These are phyloP conservation scores for Hypoxylon sp. DNA, from an alignment of 2,329 filamentous ascomycete genomes.

Conservation along the genomic window DNA sequence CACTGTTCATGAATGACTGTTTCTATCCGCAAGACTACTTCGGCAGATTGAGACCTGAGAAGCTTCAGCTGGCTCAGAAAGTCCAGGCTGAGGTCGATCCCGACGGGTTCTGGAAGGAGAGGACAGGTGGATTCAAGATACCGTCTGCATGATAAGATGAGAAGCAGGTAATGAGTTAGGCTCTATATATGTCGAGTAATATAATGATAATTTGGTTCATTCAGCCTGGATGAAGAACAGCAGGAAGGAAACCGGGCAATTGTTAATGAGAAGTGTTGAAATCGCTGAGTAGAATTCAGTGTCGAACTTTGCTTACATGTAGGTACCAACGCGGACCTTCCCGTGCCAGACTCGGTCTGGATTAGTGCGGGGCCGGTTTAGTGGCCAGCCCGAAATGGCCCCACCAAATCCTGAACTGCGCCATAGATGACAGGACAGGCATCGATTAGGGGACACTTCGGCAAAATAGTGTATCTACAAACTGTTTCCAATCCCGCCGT, in stretches of 20 bases:
- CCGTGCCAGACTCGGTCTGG: conserved; percentile 11
- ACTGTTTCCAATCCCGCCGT: background rate
- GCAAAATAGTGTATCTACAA: conserved; percentile 20
- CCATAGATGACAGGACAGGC: background rate
- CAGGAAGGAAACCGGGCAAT: background rate
- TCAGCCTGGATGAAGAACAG: background rate
- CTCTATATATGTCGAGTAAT: background rate
- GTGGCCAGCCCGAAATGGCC: background rate
- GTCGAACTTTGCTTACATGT: too few relatives aligned
- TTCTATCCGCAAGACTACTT: conserved; percentile 59
- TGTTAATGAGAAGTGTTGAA: background rate
- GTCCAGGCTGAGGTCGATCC: conserved; percentile 56
- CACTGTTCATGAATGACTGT: conserved; percentile 60
- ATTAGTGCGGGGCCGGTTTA: conserved; percentile 40
- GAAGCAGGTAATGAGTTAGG: background rate
- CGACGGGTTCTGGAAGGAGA: conserved; percentile 53
- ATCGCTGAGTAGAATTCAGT: too few relatives aligned
- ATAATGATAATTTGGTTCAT: conserved; percentile 2
- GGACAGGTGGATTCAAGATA: conserved; percentile 59
- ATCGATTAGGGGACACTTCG: conserved; percentile 23
- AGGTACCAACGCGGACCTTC: background rate
- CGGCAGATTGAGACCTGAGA: conserved; percentile 54
- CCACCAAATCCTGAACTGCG: conserved; percentile 15
- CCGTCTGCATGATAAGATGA: conserved; percentile 16
- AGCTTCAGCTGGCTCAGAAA: conserved; percentile 51